These are phyloP conservation scores for Wickerhamiella hasegawae DNA, from an alignment of 805 yeast genomes.

Conservation along the genomic window DNA sequence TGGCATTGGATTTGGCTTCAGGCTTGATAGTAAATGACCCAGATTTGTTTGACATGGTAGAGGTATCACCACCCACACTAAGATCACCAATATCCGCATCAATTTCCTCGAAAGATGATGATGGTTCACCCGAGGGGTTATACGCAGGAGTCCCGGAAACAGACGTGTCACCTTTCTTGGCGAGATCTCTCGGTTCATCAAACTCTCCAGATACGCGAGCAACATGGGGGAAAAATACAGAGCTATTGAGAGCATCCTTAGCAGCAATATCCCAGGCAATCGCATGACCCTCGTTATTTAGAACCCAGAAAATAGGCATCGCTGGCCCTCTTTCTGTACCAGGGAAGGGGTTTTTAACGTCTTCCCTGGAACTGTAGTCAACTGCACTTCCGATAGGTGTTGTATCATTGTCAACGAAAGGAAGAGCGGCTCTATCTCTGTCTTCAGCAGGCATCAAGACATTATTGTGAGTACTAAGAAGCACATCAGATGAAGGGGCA, in stretches of 20 bases:
- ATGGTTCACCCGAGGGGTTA: too few species aligned
- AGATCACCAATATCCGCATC: too few species aligned
- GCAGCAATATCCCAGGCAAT: slow-evolving; percentile 12
- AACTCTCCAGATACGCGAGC: too few species aligned
- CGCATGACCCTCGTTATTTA: slow-evolving; percentile 13
- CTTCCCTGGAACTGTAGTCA: slow-evolving; percentile 2
- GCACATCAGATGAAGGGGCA: slow-evolving; percentile 11
- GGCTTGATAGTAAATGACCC: too few species aligned
- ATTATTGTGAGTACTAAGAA: neutral
- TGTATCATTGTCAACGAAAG: slow-evolving; percentile 10
- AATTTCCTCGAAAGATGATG: too few species aligned
- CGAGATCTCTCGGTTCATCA: too few species aligned
- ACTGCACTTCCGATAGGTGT: slow-evolving; percentile 11
- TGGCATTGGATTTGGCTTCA: too few species aligned
- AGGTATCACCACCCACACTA: too few species aligned
- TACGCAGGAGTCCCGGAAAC: too few species aligned
- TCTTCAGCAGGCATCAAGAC: slow-evolving; percentile 4
- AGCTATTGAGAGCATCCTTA: slow-evolving; percentile 6
- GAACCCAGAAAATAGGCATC: slow-evolving; percentile 10
- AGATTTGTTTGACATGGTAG: too few species aligned
- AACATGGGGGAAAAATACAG: too few species aligned
- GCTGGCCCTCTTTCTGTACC: slow-evolving; percentile 6
- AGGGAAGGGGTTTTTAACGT: slow-evolving; percentile 5
- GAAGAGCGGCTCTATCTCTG: slow-evolving; percentile 9
- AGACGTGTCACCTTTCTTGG: too few species aligned